phyloP scores from a whole-genome alignment of 768 basidiomycete genomes.

The Lactarius vividus region DNA sequence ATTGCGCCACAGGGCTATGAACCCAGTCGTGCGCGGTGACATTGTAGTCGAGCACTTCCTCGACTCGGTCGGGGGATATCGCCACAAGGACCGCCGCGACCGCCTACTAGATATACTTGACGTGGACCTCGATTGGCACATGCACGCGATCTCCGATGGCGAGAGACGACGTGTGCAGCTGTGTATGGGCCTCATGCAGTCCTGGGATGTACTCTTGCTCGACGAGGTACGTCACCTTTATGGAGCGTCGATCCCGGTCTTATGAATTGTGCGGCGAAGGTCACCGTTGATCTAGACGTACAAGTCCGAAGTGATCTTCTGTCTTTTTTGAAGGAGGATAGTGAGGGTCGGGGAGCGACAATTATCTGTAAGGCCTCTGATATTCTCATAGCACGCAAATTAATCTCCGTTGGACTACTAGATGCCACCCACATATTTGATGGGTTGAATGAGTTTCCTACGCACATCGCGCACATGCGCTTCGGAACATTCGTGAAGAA shows the following conservation, averaged over 20 bases:
- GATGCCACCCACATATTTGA: conserved; percentile 99
- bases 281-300: conserved; percentile 96
- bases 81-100: conserved; percentile 87
- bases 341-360: conserved; percentile 75
- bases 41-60: conserved; percentile 91
- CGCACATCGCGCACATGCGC: conserved; percentile 89
- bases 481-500: conserved; percentile 69
- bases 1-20: conserved; percentile 70
- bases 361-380: conserved; percentile 66
- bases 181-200: conserved; percentile 92
- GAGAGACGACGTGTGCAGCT: conserved; percentile 92
- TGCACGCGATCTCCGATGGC: conserved; percentile 95
- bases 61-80: conserved; percentile 96
- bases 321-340: conserved; percentile 80
- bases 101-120: conserved; percentile 86
- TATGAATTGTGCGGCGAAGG: conserved; percentile 44
- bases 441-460: conserved; percentile 87
- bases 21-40: conserved; percentile 92
- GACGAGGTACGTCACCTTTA: conserved; percentile 67
- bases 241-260: neutral
- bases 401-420: conserved; percentile 39
- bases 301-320: conserved; percentile 92
- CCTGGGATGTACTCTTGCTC: conserved; percentile 89
- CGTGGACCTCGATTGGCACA: conserved; percentile 93
- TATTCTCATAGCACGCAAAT: neutral